Conservation (phyloP, 345 rosid genomes). For the Combretum micranthum region DNA sequence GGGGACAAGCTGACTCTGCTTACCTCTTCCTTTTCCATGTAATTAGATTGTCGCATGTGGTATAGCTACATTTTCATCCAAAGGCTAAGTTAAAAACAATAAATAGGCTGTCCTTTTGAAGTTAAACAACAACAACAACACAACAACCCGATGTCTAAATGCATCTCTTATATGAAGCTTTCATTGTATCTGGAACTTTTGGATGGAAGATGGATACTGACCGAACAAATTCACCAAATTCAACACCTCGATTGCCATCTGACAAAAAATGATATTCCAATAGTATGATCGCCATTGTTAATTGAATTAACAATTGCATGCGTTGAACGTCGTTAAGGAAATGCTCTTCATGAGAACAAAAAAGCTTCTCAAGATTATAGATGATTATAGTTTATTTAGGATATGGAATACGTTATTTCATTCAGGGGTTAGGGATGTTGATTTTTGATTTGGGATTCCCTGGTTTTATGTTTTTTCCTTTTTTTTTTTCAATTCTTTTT, state of each 20-base stretch:
- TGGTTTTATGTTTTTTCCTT: too few species aligned
- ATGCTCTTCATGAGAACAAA: background rate
- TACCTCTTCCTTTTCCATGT: conserved; percentile 25
- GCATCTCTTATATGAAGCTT: conserved; percentile 13
- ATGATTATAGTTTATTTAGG: too few species aligned
- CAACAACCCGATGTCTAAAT: too few species aligned
- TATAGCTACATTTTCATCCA: conserved; percentile 2
- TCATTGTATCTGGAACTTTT: conserved; percentile 9
- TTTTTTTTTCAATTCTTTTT: too few species aligned
- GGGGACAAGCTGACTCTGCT: background rate
- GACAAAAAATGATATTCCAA: conserved; percentile 22
- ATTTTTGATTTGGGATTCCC: too few species aligned
- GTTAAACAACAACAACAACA: background rate
- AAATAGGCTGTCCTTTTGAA: background rate
- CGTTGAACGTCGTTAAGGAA: too few species aligned
- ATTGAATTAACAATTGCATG: background rate
- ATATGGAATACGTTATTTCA: too few species aligned
- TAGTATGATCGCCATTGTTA: conserved; percentile 7
- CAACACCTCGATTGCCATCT: conserved; percentile 16
- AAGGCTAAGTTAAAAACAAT: background rate
- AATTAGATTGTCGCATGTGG: conserved; percentile 27
- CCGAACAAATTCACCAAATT: conserved; percentile 22
- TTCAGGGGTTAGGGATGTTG: too few species aligned
- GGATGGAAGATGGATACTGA: conserved; percentile 25
- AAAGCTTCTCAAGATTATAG: background rate